Percentiles rank a stretch among this genome's conserved stretches.
Evolutionary conservation across 83 land plant species (phyloP).

Genomic region (Picea mariana): DNA sequence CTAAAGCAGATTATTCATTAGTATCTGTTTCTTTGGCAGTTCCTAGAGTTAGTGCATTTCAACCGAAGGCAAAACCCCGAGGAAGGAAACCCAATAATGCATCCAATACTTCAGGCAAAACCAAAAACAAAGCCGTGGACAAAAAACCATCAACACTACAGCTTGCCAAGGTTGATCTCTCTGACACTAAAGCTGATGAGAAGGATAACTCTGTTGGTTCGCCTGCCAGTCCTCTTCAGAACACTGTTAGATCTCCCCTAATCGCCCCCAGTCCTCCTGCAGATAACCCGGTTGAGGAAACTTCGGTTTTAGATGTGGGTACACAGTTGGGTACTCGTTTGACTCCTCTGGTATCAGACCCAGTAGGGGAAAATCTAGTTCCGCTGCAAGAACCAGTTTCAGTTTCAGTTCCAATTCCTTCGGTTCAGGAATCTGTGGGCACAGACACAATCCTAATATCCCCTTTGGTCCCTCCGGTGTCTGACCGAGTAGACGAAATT

Average conservation of each 20-base stretch:
- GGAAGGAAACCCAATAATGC: constrained; percentile 7
- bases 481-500: not conserved
- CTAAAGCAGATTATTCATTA: not conserved
- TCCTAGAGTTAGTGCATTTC: constrained; percentile 11
- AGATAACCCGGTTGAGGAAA: constrained; percentile 9
- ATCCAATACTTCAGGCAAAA: too few species aligned
- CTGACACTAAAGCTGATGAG: not conserved
- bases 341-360: not conserved
- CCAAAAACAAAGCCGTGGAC: not conserved
- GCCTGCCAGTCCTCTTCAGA: not conserved
- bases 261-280: not conserved
- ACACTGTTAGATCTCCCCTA: not conserved
- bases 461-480: not conserved
- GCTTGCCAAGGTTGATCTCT: not conserved
- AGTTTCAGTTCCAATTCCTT: not conserved
- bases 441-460: not conserved
- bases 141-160: not conserved
- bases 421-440: not conserved
- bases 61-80: constrained; percentile 4
- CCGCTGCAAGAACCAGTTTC: not conserved
- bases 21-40: constrained; percentile 6
- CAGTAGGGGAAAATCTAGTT: not conserved
- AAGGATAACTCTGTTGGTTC: constrained; percentile 4
- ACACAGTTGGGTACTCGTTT: not conserved
- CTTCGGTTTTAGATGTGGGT: not conserved